A percentile compares a stretch with the other conserved stretches of the same genome.
These are phyloP conservation scores for Colletotrichum incanum DNA, from an alignment of 2,329 filamentous ascomycete species.

Conservation along the genomic window DNA sequence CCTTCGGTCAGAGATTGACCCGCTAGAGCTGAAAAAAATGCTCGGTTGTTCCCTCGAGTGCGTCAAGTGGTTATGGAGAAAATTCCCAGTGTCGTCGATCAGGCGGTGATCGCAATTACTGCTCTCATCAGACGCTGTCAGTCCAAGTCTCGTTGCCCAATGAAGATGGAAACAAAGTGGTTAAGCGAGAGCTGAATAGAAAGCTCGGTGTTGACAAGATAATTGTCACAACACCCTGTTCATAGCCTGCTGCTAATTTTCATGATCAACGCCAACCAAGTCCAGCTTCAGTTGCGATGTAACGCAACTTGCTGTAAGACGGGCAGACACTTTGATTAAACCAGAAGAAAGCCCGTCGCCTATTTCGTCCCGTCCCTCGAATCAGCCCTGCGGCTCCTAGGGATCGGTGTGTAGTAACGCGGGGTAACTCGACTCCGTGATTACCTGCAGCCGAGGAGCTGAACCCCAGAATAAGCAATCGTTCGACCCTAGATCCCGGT, in stretches of 20 bases:
- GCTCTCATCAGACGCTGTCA: not conserved
- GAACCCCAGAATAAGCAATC: slow-evolving; percentile 23
- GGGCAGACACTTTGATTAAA: not conserved
- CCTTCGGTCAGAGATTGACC: no score
- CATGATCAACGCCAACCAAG: slow-evolving; percentile 6
- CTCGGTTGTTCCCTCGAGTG: no score
- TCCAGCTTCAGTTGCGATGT: not conserved
- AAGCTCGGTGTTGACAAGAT: not conserved
- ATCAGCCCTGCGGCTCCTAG: slow-evolving; percentile 9
- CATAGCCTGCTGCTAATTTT: slow-evolving; percentile 18
- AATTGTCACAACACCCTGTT: not conserved
- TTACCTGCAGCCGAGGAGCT: slow-evolving; percentile 20
- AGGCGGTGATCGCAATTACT: no score
- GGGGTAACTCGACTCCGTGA: slow-evolving; percentile 25
- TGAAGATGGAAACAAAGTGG: no score
- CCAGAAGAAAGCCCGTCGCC: not conserved
- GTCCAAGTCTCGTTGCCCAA: no score
- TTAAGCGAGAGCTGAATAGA: not conserved
- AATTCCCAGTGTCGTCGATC: no score
- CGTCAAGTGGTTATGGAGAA: no score
- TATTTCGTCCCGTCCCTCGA: not conserved
- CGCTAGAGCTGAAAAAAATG: no score
- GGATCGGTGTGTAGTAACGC: not conserved
- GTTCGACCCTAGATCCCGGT: slow-evolving; percentile 16
- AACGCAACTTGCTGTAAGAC: not conserved